Percentiles rank a stretch among this genome's conserved stretches.
These are phyloP conservation scores for Diddensiella transvaalensis DNA, from an alignment of 805 yeast species.

Conservation along the genomic window DNA sequence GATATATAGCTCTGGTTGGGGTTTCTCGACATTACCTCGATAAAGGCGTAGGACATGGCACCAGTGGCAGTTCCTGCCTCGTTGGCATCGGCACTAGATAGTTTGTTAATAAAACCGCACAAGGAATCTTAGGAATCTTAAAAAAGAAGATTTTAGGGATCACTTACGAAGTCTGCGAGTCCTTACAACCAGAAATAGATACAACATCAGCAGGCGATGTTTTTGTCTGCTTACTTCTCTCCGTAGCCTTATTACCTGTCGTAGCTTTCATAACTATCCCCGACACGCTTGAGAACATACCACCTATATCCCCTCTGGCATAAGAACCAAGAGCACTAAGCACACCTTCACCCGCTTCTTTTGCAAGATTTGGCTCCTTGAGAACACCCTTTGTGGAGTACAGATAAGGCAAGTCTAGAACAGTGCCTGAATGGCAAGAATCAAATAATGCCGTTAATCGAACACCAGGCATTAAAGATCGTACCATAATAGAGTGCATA, in stretches of 20 bases:
- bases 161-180: conserved; percentile 59
- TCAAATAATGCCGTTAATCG: conserved; percentile 78
- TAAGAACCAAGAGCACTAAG: conserved; percentile 57
- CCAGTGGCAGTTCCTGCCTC: conserved; percentile 74
- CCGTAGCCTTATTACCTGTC: conserved; percentile 37
- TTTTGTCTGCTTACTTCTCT: conserved; percentile 50
- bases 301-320: conserved; percentile 54
- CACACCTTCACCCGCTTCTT: conserved; percentile 69
- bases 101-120: neutral
- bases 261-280: conserved; percentile 34
- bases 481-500: conserved; percentile 68
- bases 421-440: conserved; percentile 85
- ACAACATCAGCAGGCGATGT: conserved; percentile 75
- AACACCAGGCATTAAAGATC: conserved; percentile 66
- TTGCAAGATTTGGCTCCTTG: conserved; percentile 75
- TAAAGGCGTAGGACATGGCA: conserved; percentile 80
- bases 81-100: conserved; percentile 60
- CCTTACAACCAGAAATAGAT: conserved; percentile 77
- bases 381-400: conserved; percentile 81
- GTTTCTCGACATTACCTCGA: conserved; percentile 55
- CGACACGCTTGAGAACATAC: conserved; percentile 41
- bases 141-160: neutral
- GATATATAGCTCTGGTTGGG: conserved; percentile 68
- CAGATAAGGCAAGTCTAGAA: conserved; percentile 70
- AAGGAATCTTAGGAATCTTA: neutral